These are phyloP conservation scores for Aspergillus aculeatus DNA, from an alignment of 2,329 filamentous ascomycete species.

Conservation along the genomic window DNA sequence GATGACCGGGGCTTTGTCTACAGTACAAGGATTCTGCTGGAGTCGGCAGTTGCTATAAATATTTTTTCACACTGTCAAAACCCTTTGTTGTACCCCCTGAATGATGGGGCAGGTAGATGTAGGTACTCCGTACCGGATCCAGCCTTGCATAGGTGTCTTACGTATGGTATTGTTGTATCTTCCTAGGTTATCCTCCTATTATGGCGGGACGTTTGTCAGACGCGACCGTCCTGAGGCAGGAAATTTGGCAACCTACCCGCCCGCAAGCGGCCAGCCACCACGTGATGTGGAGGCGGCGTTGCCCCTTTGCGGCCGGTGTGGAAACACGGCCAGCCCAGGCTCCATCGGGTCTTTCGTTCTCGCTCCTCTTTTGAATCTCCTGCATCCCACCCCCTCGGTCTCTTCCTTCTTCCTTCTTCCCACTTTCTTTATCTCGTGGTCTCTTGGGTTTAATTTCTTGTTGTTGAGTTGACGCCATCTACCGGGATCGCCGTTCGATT, in stretches of 20 bases:
- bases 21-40: too few species aligned
- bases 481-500: background rate
- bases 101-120: too few species aligned
- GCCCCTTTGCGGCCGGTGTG: conserved; percentile 21
- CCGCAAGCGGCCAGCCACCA: conserved; percentile 16
- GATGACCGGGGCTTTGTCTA: too few species aligned
- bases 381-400: conserved; percentile 6
- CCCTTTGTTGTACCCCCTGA: too few species aligned
- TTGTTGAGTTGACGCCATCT: background rate
- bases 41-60: too few species aligned
- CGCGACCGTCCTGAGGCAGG: background rate
- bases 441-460: background rate
- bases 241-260: background rate
- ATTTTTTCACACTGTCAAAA: too few species aligned
- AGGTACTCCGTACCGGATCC: too few species aligned
- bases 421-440: conserved; percentile 1
- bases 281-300: conserved; percentile 16
- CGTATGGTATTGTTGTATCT: too few species aligned
- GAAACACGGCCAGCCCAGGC: conserved; percentile 1
- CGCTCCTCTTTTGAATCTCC: conserved; percentile 7
- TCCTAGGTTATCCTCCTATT: background rate
- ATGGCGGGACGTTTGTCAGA: background rate
- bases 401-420: conserved; percentile 6
- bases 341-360: background rate
- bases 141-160: too few species aligned